phyloP scores from a whole-genome alignment of 1,284 basidiomycete genomes.

The Ceratobasidium sp. region DNA sequence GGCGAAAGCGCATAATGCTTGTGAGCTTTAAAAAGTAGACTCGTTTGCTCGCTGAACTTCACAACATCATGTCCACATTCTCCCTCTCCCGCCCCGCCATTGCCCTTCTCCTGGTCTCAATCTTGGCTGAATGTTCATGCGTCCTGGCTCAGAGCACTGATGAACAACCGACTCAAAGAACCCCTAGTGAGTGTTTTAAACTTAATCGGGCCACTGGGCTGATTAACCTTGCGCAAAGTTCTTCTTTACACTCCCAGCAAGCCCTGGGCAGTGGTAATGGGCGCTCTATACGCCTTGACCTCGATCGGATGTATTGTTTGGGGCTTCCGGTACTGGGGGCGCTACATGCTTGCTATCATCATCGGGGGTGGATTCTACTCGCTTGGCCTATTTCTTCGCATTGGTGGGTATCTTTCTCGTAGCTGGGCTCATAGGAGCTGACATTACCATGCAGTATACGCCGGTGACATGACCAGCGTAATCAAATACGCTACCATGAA shows the following conservation, averaged over 20 bases:
- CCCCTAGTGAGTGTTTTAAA: neutral
- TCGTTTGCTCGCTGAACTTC: neutral
- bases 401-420: constrained; percentile 41
- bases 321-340: constrained; percentile 40
- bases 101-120: neutral
- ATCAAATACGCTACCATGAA: constrained; percentile 63
- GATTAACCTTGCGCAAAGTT: neutral
- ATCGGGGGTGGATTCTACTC: constrained; percentile 63
- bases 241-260: constrained; percentile 20
- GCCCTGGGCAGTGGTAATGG: neutral
- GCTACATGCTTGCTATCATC: constrained; percentile 69
- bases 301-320: neutral
- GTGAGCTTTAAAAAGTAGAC: neutral
- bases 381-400: constrained; percentile 59
- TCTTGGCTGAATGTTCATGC: neutral
- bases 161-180: neutral
- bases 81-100: neutral
- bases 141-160: neutral
- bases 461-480: constrained; percentile 42
- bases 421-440: neutral
- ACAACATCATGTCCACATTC: neutral
- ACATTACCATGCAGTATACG: constrained; percentile 41
- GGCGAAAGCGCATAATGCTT: neutral
- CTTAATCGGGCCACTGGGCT: neutral
- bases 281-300: neutral